phyloP scores from a whole-genome alignment of 176 grass and related monocot genomes.

The Musa schizocarpa region DNA sequence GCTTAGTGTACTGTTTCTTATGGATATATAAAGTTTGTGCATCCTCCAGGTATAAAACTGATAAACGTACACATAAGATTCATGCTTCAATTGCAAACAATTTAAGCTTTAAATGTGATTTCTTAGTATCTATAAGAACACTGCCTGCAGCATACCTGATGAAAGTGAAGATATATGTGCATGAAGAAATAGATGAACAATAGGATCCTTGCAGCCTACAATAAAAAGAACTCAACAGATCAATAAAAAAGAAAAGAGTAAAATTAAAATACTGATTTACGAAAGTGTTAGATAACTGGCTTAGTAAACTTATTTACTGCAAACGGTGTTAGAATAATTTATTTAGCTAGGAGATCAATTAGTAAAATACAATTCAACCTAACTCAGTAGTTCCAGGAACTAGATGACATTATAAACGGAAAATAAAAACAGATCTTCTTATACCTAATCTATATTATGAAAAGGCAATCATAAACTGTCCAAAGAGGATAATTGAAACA shows the following conservation, averaged over 20 bases:
- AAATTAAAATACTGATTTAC: neutral
- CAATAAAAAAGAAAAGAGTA: neutral
- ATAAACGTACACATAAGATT: too few relatives aligned
- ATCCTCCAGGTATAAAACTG: too few relatives aligned
- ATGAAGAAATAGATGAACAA: conserved; percentile 60
- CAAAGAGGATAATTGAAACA: too few relatives aligned
- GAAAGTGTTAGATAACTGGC: neutral
- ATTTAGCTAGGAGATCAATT: neutral
- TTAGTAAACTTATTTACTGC: neutral
- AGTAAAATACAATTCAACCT: neutral
- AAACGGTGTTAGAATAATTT: neutral
- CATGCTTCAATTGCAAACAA: neutral
- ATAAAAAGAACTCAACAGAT: neutral
- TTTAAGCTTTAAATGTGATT: neutral
- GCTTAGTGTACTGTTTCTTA: too few relatives aligned
- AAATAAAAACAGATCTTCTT: neutral
- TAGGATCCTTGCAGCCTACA: conserved; percentile 62
- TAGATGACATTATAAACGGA: too few relatives aligned
- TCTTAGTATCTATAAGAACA: neutral
- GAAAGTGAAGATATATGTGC: conserved; percentile 55
- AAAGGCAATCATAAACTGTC: neutral
- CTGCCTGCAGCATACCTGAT: conserved; percentile 38
- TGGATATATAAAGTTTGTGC: too few relatives aligned
- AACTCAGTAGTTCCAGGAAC: too few relatives aligned
- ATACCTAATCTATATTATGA: neutral